phyloP scores from a whole-genome alignment of 768 basidiomycete genomes.

The Leccinum arenicola region DNA sequence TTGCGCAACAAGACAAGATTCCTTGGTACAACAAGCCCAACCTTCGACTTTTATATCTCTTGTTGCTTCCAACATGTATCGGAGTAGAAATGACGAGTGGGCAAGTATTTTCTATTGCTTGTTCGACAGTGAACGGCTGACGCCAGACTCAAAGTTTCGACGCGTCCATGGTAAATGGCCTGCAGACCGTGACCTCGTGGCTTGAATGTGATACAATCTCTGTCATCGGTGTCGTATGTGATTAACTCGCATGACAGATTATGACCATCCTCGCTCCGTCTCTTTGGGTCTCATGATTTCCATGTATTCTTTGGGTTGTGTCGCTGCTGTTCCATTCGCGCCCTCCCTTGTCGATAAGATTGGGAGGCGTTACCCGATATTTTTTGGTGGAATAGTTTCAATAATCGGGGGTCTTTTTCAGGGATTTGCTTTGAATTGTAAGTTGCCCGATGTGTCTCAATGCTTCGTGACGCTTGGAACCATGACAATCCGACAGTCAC shows the following conservation, averaged over 20 bases:
- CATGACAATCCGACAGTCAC: background rate
- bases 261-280: constrained; percentile 47
- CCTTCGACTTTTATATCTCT: background rate
- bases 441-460: background rate
- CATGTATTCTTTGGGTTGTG: background rate
- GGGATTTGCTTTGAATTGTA: constrained; percentile 5
- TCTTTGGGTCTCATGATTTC: background rate
- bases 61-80: background rate
- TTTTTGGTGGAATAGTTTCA: constrained; percentile 17
- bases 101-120: background rate
- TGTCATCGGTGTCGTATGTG: background rate
- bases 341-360: background rate
- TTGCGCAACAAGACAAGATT: background rate
- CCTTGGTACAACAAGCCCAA: background rate
- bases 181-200: constrained; percentile 60
- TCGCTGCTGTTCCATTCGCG: background rate
- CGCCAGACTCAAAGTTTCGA: constrained; percentile 11
- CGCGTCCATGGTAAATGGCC: constrained; percentile 60
- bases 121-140: background rate
- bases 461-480: background rate
- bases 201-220: constrained; percentile 41
- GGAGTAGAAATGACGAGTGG: background rate
- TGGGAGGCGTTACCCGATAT: constrained; percentile 13
- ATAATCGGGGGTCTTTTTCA: constrained; percentile 2
- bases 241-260: constrained; percentile 38